Evolutionary conservation across 2,329 filamentous ascomycete genomes (phyloP), one percentile per base, ranked within the genome.

Genomic region (Bimuria novae-zelandiae): DNA sequence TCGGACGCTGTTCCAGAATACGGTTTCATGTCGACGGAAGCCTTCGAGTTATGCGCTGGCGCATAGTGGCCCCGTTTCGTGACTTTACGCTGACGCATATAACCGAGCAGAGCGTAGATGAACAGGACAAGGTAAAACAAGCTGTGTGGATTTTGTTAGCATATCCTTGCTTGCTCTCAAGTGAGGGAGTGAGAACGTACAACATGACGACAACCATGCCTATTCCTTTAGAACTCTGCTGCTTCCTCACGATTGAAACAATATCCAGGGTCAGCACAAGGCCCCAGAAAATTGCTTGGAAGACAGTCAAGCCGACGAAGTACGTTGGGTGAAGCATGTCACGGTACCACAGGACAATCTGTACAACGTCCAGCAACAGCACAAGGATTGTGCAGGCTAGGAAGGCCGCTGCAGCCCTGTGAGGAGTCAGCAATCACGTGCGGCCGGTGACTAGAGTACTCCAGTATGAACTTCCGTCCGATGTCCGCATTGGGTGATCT

Each of bases 31-130:
- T 57, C 48, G n/a, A 58, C 57, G 10, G 60, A 55, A 8, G 51
- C 41, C 7, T 60, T 55, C n/a, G 70, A 67, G 43, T 72, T 70
- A 43, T 64, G 62, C 3, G 71, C 63, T 25, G 65, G 65, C 11
- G 59, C 62, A 53, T 75, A 76, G 23, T 67, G 47, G 47, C 70
- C 72, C 35, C 60, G 65, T 49, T 67, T 68, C 7, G 59, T 61
- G 19, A 65, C 65, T 55, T 70, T 72, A 48, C 75, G 74, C 49
- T 65, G 58, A 45, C 73, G 68, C 51, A 70, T 67, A 55, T 72
- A 69, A 25, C 53, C 58, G 53, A 76, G 61, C 36, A 64, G 62
- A 21, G 70, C 70, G 63, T 79, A 78, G 50, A 76, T 64, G 56
- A 77, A 68, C 52, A 76, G 69, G 36, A 62, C 67, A 43, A 77